phyloP scores from a whole-genome alignment of 2,329 filamentous ascomycete species.

The Coniochaeta prunicola region DNA sequence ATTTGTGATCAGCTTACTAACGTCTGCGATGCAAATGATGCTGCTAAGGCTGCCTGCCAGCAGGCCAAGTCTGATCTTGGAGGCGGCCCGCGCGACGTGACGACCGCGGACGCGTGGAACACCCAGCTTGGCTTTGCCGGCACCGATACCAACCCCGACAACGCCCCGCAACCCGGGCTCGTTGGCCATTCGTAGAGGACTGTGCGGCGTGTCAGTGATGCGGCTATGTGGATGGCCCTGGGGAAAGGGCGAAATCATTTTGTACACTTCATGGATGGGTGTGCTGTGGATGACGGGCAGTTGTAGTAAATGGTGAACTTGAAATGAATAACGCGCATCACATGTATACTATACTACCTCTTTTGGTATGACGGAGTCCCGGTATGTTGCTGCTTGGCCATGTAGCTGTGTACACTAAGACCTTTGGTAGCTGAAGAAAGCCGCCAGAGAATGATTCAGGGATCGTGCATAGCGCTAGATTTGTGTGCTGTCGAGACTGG shows the following conservation, averaged over 20 bases:
- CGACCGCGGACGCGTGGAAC: slow-evolving; percentile 34
- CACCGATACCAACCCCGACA: slow-evolving; percentile 29
- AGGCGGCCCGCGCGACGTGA: slow-evolving; percentile 25
- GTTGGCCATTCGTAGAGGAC: slow-evolving; percentile 25
- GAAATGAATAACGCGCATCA: background rate
- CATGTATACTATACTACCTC: background rate
- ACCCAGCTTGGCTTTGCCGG: slow-evolving; percentile 30
- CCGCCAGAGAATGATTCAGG: background rate
- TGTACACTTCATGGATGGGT: background rate
- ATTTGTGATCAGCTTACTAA: slow-evolving; percentile 64
- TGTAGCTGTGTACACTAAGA: background rate
- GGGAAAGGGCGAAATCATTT: background rate
- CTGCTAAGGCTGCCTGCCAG: slow-evolving; percentile 46
- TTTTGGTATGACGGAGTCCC: background rate
- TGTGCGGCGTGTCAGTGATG: background rate
- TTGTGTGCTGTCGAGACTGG: background rate
- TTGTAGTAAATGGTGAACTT: background rate
- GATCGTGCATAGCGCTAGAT: background rate
- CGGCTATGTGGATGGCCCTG: background rate
- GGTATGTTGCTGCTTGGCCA: background rate
- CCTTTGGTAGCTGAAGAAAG: background rate
- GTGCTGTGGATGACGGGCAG: background rate
- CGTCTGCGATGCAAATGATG: slow-evolving; percentile 55
- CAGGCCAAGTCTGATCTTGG: slow-evolving; percentile 37
- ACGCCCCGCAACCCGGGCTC: slow-evolving; percentile 27